Evolutionary conservation across 2,329 filamentous ascomycete species (phyloP).

Genomic region (Teratosphaeriaceae sp.): DNA sequence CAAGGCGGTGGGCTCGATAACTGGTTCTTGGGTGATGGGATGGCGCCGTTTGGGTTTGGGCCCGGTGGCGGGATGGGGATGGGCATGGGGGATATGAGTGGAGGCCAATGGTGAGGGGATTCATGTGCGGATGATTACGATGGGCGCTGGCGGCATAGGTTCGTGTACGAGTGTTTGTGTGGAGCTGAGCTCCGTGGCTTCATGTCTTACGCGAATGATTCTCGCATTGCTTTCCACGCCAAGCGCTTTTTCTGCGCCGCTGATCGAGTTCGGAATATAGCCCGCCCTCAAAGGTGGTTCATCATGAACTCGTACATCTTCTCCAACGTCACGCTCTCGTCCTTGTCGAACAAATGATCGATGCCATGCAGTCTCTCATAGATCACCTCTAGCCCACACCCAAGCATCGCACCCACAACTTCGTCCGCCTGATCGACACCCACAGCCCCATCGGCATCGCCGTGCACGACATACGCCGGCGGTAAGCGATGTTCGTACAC

Average conservation of each 20-base stretch:
- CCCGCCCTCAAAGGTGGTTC: too few relatives aligned
- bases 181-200: too few relatives aligned
- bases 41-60: slow-evolving; percentile 22
- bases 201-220: too few relatives aligned
- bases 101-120: slow-evolving; percentile 2
- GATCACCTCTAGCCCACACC: slow-evolving; percentile 18
- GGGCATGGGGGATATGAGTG: slow-evolving; percentile 7
- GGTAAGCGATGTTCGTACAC: slow-evolving; percentile 17
- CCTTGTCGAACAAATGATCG: slow-evolving; percentile 24
- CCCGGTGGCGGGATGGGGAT: too few relatives aligned
- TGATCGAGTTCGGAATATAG: too few relatives aligned
- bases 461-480: slow-evolving; percentile 25
- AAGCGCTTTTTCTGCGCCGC: too few relatives aligned
- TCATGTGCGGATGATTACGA: too few relatives aligned
- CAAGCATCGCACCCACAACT: slow-evolving; percentile 24
- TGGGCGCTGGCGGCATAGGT: too few relatives aligned
- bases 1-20: slow-evolving; percentile 26
- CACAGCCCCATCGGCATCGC: slow-evolving; percentile 22
- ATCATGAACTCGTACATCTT: slow-evolving; percentile 23
- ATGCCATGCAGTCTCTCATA: slow-evolving; percentile 22
- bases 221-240: too few relatives aligned
- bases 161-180: too few relatives aligned
- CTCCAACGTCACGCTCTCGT: slow-evolving; percentile 19
- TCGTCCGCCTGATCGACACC: slow-evolving; percentile 27
- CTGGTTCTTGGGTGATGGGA: slow-evolving; percentile 25